These are phyloP conservation scores for Bipolaris cookei DNA, from an alignment of 2,329 filamentous ascomycete genomes.

Conservation along the genomic window DNA sequence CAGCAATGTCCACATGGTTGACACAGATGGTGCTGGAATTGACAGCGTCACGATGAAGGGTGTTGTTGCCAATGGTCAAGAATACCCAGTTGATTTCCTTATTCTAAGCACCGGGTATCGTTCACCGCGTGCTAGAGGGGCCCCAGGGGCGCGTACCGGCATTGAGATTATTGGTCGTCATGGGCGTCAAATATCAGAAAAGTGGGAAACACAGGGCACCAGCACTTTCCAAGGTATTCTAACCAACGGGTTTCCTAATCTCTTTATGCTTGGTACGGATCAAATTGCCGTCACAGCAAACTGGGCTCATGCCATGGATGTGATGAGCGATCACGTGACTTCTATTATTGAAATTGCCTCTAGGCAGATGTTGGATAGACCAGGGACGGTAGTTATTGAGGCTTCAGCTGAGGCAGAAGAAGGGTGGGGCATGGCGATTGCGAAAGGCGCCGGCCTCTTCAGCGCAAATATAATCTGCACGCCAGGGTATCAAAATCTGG, in stretches of 20 bases:
- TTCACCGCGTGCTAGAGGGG: conserved; percentile 2
- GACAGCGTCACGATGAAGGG: conserved; percentile 49
- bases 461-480: conserved; percentile 11
- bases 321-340: conserved; percentile 17
- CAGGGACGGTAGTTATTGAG: conserved; percentile 9
- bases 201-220: conserved; percentile 54
- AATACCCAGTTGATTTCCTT: conserved; percentile 58
- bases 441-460: conserved; percentile 13
- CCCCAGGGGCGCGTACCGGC: conserved; percentile 19
- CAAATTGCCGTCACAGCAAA: conserved; percentile 13
- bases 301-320: conserved; percentile 9
- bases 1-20: conserved; percentile 64
- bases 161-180: conserved; percentile 52
- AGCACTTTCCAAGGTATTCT: conserved; percentile 53
- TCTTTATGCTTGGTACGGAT: conserved; percentile 18
- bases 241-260: conserved; percentile 27
- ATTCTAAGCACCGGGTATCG: conserved; percentile 56
- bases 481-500: conserved; percentile 14
- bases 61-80: conserved; percentile 56
- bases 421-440: conserved; percentile 17
- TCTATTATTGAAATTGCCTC: conserved; percentile 6
- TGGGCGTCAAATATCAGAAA: conserved; percentile 50
- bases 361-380: not conserved
- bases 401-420: conserved; percentile 11
- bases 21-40: conserved; percentile 63